phyloP scores from a whole-genome alignment of 768 basidiomycete species.

The Leccinum disarticulatum region DNA sequence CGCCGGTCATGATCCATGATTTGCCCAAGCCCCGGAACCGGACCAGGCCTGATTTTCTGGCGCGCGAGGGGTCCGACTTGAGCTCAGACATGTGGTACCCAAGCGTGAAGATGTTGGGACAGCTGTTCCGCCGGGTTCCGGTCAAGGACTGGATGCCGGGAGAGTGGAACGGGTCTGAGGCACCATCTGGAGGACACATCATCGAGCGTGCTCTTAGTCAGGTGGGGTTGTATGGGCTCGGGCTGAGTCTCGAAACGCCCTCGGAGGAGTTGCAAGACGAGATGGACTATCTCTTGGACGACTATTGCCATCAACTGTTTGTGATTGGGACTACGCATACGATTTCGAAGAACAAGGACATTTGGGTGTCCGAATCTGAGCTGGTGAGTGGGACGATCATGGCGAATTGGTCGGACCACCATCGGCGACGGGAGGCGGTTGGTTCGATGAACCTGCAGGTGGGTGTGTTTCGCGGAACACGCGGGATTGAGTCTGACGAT shows the following conservation, averaged over 20 bases:
- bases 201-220: slow-evolving; percentile 28
- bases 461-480: slow-evolving; percentile 9
- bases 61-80: slow-evolving; percentile 38
- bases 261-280: slow-evolving; percentile 34
- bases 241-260: slow-evolving; percentile 27
- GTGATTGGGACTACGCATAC: slow-evolving; percentile 39
- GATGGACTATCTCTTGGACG: slow-evolving; percentile 38
- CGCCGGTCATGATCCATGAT: slow-evolving; percentile 36
- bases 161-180: slow-evolving; percentile 13
- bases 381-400: slow-evolving; percentile 47
- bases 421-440: slow-evolving; percentile 40
- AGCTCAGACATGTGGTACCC: slow-evolving; percentile 33
- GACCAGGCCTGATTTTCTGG: slow-evolving; percentile 44
- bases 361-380: slow-evolving; percentile 40
- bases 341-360: slow-evolving; percentile 36
- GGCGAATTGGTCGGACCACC: slow-evolving; percentile 43
- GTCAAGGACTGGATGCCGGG: slow-evolving; percentile 32
- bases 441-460: slow-evolving; percentile 47
- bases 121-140: slow-evolving; percentile 46
- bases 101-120: slow-evolving; percentile 44
- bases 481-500: background rate
- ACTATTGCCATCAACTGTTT: slow-evolving; percentile 35
- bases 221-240: slow-evolving; percentile 32
- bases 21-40: slow-evolving; percentile 33
- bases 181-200: slow-evolving; percentile 29